phyloP scores from a whole-genome alignment of 441 rosid genomes.

The Adansonia rubrostipa region DNA sequence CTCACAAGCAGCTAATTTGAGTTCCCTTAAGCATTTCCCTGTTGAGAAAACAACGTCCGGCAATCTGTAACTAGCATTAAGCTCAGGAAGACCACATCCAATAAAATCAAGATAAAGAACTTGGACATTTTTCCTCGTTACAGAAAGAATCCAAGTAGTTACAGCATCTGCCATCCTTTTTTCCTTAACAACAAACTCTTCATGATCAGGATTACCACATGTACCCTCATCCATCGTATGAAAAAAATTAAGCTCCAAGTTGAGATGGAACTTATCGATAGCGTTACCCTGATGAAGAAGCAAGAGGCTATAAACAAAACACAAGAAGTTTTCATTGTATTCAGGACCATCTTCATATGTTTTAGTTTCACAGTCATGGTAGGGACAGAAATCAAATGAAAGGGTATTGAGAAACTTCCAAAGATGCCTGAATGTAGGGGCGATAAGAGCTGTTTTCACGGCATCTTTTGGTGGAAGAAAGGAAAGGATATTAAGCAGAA shows the following conservation, averaged over 20 bases:
- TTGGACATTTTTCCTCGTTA: background rate
- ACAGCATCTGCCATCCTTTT: background rate
- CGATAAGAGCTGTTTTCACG: background rate
- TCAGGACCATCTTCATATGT: background rate
- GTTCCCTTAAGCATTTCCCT: background rate
- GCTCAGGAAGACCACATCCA: background rate
- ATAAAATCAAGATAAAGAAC: background rate
- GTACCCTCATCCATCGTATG: background rate
- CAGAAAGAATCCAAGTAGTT: background rate
- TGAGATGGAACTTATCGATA: background rate
- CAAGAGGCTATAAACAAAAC: background rate
- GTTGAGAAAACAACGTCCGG: background rate
- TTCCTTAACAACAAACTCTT: background rate
- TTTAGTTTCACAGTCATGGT: background rate
- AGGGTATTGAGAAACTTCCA: background rate
- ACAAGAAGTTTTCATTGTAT: background rate
- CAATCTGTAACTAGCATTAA: background rate
- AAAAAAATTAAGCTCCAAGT: background rate
- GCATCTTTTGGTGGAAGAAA: background rate
- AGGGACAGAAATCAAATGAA: background rate
- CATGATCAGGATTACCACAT: background rate
- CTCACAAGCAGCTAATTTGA: background rate
- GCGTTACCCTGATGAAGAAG: background rate
- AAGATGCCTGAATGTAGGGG: background rate
- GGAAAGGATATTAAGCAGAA: background rate